A percentile compares a stretch with the other conserved stretches of the same genome.
These are phyloP conservation scores for Kwoniella shandongensis DNA, from an alignment of 768 basidiomycete species.

Conservation along the genomic window DNA sequence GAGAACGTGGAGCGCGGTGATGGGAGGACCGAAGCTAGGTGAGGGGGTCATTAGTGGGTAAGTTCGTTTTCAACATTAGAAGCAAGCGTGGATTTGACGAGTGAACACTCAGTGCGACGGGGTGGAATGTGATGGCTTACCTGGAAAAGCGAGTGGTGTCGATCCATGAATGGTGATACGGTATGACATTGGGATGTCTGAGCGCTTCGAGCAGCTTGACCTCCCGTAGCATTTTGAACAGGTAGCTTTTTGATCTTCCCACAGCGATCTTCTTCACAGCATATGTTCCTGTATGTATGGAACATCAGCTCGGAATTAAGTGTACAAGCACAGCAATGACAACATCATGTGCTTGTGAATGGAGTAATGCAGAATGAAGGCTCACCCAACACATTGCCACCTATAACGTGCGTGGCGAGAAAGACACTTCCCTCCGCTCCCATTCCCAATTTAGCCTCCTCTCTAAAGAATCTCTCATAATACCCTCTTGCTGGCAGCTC, in stretches of 20 bases:
- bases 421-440: conserved; percentile 90
- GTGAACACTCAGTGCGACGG: background rate
- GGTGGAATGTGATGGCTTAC: conserved; percentile 22
- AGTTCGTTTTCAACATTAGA: too few species aligned
- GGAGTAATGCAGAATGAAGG: background rate
- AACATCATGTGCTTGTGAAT: conserved; percentile 62
- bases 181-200: conserved; percentile 89
- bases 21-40: conserved; percentile 72
- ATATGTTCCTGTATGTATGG: conserved; percentile 56
- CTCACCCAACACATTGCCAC: conserved; percentile 78
- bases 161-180: conserved; percentile 94
- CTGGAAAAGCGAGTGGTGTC: conserved; percentile 77
- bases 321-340: background rate
- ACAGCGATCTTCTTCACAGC: conserved; percentile 97
- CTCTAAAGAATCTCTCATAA: conserved; percentile 87
- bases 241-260: conserved; percentile 81
- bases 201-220: conserved; percentile 81
- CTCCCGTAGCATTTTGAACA: conserved; percentile 78
- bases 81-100: background rate
- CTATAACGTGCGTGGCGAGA: conserved; percentile 70
- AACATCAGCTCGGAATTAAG: background rate
- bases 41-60: background rate
- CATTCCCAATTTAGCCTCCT: conserved; percentile 86
- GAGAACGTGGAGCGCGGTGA: conserved; percentile 72
- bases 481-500: conserved; percentile 72